Percentiles rank a stretch among this genome's conserved stretches.
Evolutionary conservation across 1,284 basidiomycete genomes (phyloP).

Genomic region (Sanghuangporus sanghuang): DNA sequence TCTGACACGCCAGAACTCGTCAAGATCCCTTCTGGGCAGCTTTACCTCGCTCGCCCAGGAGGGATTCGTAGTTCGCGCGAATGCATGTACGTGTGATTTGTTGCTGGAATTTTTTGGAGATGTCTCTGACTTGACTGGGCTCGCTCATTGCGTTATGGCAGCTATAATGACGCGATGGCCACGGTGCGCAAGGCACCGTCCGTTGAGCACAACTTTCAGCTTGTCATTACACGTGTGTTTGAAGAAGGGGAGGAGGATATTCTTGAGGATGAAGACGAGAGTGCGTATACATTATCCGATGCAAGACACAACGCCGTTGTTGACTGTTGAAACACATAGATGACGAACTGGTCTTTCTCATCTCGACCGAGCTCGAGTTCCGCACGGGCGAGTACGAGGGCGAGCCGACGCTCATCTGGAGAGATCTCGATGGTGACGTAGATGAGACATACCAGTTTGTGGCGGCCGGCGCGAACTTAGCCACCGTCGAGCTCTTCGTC

Average conservation of each 20-base stretch:
- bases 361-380: constrained; percentile 86
- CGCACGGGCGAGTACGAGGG: constrained; percentile 72
- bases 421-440: constrained; percentile 79
- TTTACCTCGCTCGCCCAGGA: constrained; percentile 88
- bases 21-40: constrained; percentile 88
- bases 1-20: constrained; percentile 90
- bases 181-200: constrained; percentile 85
- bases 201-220: constrained; percentile 87
- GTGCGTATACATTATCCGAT: constrained; percentile 43
- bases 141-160: constrained; percentile 29
- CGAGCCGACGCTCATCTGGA: constrained; percentile 84
- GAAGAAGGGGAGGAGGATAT: constrained; percentile 94
- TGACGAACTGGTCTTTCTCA: constrained; percentile 88
- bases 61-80: constrained; percentile 89
- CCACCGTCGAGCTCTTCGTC: constrained; percentile 85
- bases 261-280: constrained; percentile 93
- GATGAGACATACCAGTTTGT: constrained; percentile 84
- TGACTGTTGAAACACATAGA: constrained; percentile 50
- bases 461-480: constrained; percentile 73
- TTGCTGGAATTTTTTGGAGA: background rate
- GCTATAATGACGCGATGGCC: constrained; percentile 93
- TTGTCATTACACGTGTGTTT: constrained; percentile 94
- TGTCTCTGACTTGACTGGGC: background rate
- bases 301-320: constrained; percentile 11
- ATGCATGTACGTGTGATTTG: constrained; percentile 83